These are phyloP conservation scores for Boletus vinaceobasis DNA, from an alignment of 768 basidiomycete genomes.

Conservation along the genomic window DNA sequence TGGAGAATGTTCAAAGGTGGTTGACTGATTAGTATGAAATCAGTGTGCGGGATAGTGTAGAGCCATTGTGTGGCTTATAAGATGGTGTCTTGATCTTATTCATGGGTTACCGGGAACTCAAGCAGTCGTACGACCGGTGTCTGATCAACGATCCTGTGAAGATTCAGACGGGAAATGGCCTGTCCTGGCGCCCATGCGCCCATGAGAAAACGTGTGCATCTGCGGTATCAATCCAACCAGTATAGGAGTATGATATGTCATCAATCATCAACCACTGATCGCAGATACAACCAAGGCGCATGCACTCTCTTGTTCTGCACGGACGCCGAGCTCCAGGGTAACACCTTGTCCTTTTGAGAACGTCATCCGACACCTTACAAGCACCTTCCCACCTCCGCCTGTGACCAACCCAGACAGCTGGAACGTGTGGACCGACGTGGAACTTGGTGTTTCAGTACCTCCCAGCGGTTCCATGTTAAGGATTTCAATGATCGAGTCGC, in stretches of 20 bases:
- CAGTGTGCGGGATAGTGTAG: neutral
- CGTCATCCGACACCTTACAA: conserved; percentile 95
- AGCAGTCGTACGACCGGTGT: neutral
- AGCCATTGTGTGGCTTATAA: conserved; percentile 4
- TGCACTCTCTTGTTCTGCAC: conserved; percentile 86
- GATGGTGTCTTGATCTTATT: conserved; percentile 5
- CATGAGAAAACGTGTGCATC: conserved; percentile 11
- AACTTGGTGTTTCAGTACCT: conserved; percentile 79
- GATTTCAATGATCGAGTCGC: conserved; percentile 93
- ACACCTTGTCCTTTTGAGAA: conserved; percentile 88
- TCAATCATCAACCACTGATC: conserved; percentile 62
- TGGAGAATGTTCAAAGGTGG: conserved; percentile 3
- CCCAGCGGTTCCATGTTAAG: conserved; percentile 97
- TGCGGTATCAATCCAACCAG: conserved; percentile 1
- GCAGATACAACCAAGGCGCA: conserved; percentile 88
- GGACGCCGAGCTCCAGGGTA: conserved; percentile 84
- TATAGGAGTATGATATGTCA: neutral
- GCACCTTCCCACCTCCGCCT: conserved; percentile 94
- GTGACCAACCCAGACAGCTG: conserved; percentile 88
- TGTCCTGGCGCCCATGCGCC: conserved; percentile 5
- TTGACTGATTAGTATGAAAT: conserved; percentile 5
- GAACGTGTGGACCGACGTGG: conserved; percentile 87
- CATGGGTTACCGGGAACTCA: neutral
- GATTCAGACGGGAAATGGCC: neutral
- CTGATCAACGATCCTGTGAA: conserved; percentile 1